phyloP scores from a whole-genome alignment of 108 stramenopile genomes.

The Bacterosira constricta region DNA sequence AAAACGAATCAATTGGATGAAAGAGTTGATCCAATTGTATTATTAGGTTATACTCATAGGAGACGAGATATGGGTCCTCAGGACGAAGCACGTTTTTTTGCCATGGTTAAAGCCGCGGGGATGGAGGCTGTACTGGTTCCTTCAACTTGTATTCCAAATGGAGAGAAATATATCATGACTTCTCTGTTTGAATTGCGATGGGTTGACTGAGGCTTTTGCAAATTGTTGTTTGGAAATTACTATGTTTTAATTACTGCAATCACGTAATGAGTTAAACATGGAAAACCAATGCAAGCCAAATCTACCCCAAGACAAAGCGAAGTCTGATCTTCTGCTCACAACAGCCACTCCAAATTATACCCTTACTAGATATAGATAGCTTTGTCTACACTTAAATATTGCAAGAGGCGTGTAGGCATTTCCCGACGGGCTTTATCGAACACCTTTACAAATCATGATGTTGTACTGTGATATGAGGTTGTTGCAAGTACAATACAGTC shows the following conservation, averaged over 20 bases:
- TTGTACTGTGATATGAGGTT: too few species aligned
- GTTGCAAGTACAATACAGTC: too few species aligned
- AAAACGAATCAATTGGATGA: slow-evolving; percentile 1
- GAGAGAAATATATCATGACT: slow-evolving; percentile 26
- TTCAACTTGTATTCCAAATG: slow-evolving; percentile 8
- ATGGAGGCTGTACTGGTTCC: slow-evolving; percentile 21
- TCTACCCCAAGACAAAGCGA: too few species aligned
- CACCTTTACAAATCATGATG: too few species aligned
- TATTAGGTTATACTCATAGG: slow-evolving; percentile 9
- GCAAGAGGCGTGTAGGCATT: too few species aligned
- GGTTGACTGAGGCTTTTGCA: not conserved
- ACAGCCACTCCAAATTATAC: too few species aligned
- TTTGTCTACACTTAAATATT: too few species aligned
- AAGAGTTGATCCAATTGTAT: not conserved
- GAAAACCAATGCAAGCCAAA: too few species aligned
- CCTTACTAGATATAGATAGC: too few species aligned
- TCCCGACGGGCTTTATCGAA: not conserved
- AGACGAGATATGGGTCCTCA: slow-evolving; percentile 23
- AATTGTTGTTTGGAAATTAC: not conserved
- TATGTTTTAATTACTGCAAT: too few species aligned
- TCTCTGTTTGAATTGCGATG: slow-evolving; percentile 22
- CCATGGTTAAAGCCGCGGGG: not conserved
- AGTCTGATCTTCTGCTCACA: too few species aligned
- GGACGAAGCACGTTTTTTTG: slow-evolving; percentile 16
- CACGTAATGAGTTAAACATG: too few species aligned